Evolutionary conservation across 106 monocot genomes (phyloP), one percentile per base, ranked within the genome.

Genomic region (Cymbidium sinense): DNA sequence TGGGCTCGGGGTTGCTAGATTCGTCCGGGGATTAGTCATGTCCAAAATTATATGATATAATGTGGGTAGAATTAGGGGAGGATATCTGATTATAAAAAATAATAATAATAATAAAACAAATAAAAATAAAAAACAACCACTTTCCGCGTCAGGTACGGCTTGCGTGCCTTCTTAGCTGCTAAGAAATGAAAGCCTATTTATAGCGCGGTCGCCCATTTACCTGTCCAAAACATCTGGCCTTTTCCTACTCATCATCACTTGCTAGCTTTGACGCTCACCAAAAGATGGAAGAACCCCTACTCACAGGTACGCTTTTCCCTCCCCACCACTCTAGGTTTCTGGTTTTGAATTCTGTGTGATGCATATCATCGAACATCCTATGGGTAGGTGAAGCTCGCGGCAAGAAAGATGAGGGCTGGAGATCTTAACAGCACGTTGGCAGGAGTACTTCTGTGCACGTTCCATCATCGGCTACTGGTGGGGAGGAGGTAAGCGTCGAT

Each of bases 341-440:
- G 33, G 37, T 17, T 72, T 3, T 4, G 1, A 37, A 72, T 36
- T 35, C 20, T 36, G 33, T 33, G 20, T 41, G 72, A n/a, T 39
- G 35, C 37, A 72, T 37, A 39, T 41, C 35, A 21, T 72, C 37
- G 39, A 72, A 39, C 70, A 7, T 23, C 72, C 37, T 18, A 2
- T 15, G 35, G 30, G 37, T 37, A 72, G 72, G 25, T 25, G 73
- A 43, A 43, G 21, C 73, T 13, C 5, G 23, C 43, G 43, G 0
- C 39, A 34, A 43, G 8, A 31, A 30, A 70, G 85, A 50, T 75
- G 83, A 90, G 54, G 36, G 64, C 5, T 82, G 81, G 83, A 80
- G 65, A 20, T 76, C 83, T 21, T 92, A 89, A 78, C 81, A 92
- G 83, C 79, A 74, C 77, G 50, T 89, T 12, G 85, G 85, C 18